Evolutionary conservation across 257 asterid species (phyloP).

Genomic region (Primulina tabacum): DNA sequence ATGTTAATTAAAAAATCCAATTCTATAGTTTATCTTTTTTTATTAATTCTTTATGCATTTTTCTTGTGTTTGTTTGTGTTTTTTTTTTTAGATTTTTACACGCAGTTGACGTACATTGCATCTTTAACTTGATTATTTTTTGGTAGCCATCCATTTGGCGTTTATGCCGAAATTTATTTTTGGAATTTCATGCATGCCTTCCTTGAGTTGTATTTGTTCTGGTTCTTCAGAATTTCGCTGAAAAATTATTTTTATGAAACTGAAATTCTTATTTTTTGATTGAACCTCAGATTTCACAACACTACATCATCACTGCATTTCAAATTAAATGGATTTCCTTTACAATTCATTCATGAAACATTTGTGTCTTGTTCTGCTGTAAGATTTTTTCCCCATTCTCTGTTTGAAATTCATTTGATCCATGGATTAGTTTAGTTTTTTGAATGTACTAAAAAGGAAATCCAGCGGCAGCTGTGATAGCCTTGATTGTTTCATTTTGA

Average conservation of each 20-base stretch:
- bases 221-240: too few relatives aligned
- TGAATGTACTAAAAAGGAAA: background rate
- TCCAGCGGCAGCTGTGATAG: background rate
- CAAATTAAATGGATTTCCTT: background rate
- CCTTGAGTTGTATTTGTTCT: background rate
- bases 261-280: background rate
- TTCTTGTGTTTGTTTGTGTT: too few relatives aligned
- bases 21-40: too few relatives aligned
- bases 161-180: background rate
- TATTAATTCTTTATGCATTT: background rate
- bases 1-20: background rate
- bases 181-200: background rate
- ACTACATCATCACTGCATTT: background rate
- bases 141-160: background rate
- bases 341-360: background rate
- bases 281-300: background rate
- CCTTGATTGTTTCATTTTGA: background rate
- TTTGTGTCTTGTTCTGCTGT: background rate
- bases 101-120: background rate
- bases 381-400: background rate
- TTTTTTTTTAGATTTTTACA: background rate
- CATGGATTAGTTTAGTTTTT: background rate
- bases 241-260: background rate
- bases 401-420: background rate
- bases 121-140: background rate